A percentile compares a stretch with the other conserved stretches of the same genome.
Conservation (phyloP, 768 basidiomycete genomes). For the Auricularia sp. region DNA sequence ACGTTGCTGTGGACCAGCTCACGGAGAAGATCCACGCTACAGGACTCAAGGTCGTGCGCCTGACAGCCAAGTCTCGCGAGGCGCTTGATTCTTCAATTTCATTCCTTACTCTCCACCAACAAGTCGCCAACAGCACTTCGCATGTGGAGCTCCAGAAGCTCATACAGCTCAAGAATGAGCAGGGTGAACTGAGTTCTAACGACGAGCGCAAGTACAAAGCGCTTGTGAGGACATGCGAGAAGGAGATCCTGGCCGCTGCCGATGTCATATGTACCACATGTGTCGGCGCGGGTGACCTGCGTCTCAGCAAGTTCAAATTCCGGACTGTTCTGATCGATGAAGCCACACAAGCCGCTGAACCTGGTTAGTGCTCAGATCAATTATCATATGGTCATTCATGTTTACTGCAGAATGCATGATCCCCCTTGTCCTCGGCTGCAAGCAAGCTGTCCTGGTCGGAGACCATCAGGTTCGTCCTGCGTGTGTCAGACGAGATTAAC, state of each 20-base stretch:
- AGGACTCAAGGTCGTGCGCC: slow-evolving; percentile 94
- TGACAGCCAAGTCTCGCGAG: slow-evolving; percentile 97
- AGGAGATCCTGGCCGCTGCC: slow-evolving; percentile 88
- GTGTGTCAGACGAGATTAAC: slow-evolving; percentile 6
- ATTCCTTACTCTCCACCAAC: slow-evolving; percentile 91
- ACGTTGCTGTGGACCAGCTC: slow-evolving; percentile 97
- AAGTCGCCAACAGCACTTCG: slow-evolving; percentile 93
- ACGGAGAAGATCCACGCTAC: slow-evolving; percentile 99
- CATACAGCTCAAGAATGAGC: slow-evolving; percentile 94
- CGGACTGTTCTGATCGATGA: slow-evolving; percentile 97
- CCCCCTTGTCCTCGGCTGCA: slow-evolving; percentile 93
- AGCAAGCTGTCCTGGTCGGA: slow-evolving; percentile 95
- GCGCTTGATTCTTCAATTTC: slow-evolving; percentile 92
- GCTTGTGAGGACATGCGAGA: slow-evolving; percentile 88
- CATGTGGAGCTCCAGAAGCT: slow-evolving; percentile 97
- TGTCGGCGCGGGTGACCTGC: slow-evolving; percentile 94
- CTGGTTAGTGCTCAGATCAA: slow-evolving; percentile 41
- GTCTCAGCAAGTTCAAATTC: slow-evolving; percentile 94
- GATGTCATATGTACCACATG: slow-evolving; percentile 99
- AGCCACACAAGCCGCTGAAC: slow-evolving; percentile 96
- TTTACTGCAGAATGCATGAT: slow-evolving; percentile 86
- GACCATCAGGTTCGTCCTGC: slow-evolving; percentile 49
- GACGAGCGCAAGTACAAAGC: slow-evolving; percentile 99
- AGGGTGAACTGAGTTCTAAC: slow-evolving; percentile 91
- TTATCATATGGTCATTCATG: slow-evolving; percentile 4